Conservation (phyloP, 768 basidiomycete species). For the Collybia nuda region DNA sequence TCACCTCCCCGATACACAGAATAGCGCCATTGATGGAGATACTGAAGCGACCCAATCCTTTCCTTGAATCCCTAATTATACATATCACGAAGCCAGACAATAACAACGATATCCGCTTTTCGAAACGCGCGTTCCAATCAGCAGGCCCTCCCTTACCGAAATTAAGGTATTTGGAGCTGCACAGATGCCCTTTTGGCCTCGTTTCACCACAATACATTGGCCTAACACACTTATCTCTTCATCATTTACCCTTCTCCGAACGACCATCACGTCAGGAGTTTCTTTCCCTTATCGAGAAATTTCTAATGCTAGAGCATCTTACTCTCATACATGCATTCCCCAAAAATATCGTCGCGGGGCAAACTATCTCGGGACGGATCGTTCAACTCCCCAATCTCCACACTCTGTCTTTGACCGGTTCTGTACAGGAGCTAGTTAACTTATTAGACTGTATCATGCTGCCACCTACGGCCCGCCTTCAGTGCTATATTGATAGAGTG, state of each 20-base stretch:
- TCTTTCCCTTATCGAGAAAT: slow-evolving; percentile 29
- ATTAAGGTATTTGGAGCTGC: slow-evolving; percentile 34
- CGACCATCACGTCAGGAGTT: slow-evolving; percentile 32
- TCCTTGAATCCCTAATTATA: slow-evolving; percentile 31
- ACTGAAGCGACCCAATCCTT: slow-evolving; percentile 33
- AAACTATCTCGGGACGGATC: slow-evolving; percentile 12
- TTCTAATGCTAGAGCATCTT: slow-evolving; percentile 30
- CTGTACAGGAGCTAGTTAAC: slow-evolving; percentile 25
- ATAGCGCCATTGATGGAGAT: slow-evolving; percentile 32
- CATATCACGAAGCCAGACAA: slow-evolving; percentile 23
- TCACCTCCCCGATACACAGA: slow-evolving; percentile 31
- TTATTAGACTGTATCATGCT: slow-evolving; percentile 27
- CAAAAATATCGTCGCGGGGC: slow-evolving; percentile 18
- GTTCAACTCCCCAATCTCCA: slow-evolving; percentile 26
- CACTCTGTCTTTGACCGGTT: slow-evolving; percentile 29
- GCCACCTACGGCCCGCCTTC: slow-evolving; percentile 22
- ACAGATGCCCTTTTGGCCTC: slow-evolving; percentile 34
- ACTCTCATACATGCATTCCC: slow-evolving; percentile 34
- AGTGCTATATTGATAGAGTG: slow-evolving; percentile 24
- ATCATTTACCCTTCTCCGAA: slow-evolving; percentile 35
- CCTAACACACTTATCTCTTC: slow-evolving; percentile 33
- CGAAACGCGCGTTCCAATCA: slow-evolving; percentile 25
- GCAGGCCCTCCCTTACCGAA: slow-evolving; percentile 26
- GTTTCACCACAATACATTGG: slow-evolving; percentile 33
- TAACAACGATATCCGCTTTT: slow-evolving; percentile 17